Evolutionary conservation across 2,329 filamentous ascomycete genomes (phyloP), one percentile per base, ranked within the genome.

Genomic region (Exophiala aquamarina): DNA sequence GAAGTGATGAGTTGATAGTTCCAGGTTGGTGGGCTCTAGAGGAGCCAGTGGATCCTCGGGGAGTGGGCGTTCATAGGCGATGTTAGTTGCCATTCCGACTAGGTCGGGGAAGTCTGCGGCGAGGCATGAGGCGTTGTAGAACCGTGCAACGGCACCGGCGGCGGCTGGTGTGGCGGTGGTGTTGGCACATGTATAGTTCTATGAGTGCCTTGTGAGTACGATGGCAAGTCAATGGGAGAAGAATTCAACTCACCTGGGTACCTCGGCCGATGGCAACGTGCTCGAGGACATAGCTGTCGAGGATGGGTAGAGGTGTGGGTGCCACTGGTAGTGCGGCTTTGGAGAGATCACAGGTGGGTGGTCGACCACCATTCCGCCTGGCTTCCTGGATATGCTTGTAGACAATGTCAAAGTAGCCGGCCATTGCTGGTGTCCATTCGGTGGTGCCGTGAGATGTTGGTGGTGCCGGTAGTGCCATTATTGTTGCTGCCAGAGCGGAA

Each of bases 181-280:
- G 44, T 77, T 71, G 49, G 79, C 74, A 75, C 92, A 96, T 41
- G 89, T 94, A 75, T 96, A 97, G 77, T 96, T 96, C 72, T 96
- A 84, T 33, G 28, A 15, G 14, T 20, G 44, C 35, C 54, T 36
- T 43, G 49, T 60, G 55, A 57, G 48, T 13, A 43, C 32, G 7
- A 32, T 13, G 15, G 13, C 15, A 28, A 26, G 17, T 7, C 14
- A 21, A 21, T 18, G 13, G 13, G 28, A 14, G 17, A 14, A 34
- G n/a, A 34, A 32, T 13, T 23, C n/a, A 23, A 14, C 65, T 54
- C 65, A 74, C 71, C 64, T 74, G 71, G 6, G 87, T 93, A 50
- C 92, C 92, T 35, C 89, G 84, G 61, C 92, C 92, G 53, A 96
- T 75, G 63, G 86, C 88, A 44, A 96, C 86, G 68, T 94, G 88